Conservation (phyloP, 257 asterid species). For the Solanum tarijense region DNA sequence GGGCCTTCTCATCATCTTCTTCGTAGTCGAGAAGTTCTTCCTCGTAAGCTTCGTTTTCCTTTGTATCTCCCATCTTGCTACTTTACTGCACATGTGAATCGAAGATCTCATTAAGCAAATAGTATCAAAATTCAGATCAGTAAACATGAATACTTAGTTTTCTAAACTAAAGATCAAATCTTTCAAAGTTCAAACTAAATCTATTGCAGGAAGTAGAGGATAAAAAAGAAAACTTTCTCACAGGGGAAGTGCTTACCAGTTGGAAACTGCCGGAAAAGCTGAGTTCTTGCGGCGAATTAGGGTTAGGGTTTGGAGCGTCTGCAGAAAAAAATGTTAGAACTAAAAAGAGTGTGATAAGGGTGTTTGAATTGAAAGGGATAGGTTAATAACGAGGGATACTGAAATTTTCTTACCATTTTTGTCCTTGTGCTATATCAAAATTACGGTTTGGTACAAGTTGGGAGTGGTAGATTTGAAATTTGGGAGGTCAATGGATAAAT, state of each 20-base stretch:
- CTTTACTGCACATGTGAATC: background rate
- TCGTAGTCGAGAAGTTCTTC: constrained; percentile 96
- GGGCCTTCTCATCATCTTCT: constrained; percentile 84
- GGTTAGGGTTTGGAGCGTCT: constrained; percentile 23
- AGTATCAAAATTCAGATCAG: background rate
- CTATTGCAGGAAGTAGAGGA: background rate
- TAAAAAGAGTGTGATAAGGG: background rate
- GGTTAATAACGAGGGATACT: background rate
- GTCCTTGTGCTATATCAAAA: background rate
- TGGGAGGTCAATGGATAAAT: background rate
- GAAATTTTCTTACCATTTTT: background rate
- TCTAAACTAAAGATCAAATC: background rate
- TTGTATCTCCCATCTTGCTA: constrained; percentile 57
- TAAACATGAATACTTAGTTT: background rate
- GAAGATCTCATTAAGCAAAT: constrained; percentile 2
- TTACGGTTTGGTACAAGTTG: background rate
- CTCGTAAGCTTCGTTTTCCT: constrained; percentile 81
- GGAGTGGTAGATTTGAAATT: background rate
- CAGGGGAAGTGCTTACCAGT: constrained; percentile 1
- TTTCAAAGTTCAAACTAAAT: background rate
- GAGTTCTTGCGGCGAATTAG: constrained; percentile 6
- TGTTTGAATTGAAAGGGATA: background rate
- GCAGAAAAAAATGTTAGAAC: constrained; percentile 10
- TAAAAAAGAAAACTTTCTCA: background rate
- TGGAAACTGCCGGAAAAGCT: background rate